These are phyloP conservation scores for Verticillium nonalfalfae DNA, from an alignment of 2,329 filamentous ascomycete species.

Conservation along the genomic window DNA sequence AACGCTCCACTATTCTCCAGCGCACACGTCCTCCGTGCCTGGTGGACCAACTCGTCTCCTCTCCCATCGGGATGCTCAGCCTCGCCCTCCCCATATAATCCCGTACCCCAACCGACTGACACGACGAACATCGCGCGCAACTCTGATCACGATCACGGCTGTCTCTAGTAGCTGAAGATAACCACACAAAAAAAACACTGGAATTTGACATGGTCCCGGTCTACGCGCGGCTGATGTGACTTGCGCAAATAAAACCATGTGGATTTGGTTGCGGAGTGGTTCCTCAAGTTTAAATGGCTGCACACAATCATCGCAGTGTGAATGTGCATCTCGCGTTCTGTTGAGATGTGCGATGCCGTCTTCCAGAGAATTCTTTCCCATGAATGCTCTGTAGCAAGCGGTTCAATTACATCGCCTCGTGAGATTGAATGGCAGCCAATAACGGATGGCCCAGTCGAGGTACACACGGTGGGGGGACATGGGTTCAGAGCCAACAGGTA, in stretches of 20 bases:
- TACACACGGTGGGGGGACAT: neutral
- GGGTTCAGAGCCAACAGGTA: neutral
- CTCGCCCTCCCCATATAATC: constrained; percentile 11
- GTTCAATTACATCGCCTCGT: neutral
- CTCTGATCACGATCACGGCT: constrained; percentile 14
- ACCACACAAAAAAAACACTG: constrained; percentile 13
- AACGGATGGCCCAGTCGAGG: neutral
- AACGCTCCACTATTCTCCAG: neutral
- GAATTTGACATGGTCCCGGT: constrained; percentile 12
- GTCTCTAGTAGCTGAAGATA: constrained; percentile 15
- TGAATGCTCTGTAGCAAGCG: neutral
- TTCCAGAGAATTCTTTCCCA: neutral
- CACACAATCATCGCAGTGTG: neutral
- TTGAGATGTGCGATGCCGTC: neutral
- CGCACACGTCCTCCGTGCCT: neutral
- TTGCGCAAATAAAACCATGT: neutral
- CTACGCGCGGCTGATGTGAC: constrained; percentile 8
- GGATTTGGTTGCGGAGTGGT: neutral
- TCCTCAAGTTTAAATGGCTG: neutral
- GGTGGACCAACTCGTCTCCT: neutral
- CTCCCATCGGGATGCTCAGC: neutral
- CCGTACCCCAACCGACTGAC: constrained; percentile 9
- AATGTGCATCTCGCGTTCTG: neutral
- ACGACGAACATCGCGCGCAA: constrained; percentile 11
- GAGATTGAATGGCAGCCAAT: neutral